phyloP scores from a whole-genome alignment of 2,329 filamentous ascomycete species.

The Rhinocladiella similis region DNA sequence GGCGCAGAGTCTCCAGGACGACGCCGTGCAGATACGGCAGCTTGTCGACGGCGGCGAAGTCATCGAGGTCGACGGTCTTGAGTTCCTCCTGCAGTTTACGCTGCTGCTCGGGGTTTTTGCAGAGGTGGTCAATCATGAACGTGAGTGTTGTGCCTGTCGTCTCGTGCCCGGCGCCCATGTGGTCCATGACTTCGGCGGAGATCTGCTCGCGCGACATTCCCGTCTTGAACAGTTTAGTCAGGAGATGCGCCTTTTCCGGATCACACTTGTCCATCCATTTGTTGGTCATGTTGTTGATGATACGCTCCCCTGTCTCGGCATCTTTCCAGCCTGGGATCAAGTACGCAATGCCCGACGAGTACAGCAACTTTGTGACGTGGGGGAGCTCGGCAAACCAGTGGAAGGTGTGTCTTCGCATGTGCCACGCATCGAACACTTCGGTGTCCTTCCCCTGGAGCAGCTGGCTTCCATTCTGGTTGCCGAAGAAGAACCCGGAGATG shows the following conservation, averaged over 20 bases:
- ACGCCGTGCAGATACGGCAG: constrained; percentile 50
- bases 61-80: constrained; percentile 4
- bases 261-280: constrained; percentile 14
- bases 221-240: constrained; percentile 8
- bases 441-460: constrained; percentile 10
- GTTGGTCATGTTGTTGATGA: constrained; percentile 12
- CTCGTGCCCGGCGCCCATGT: constrained; percentile 73
- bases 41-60: constrained; percentile 8
- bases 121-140: constrained; percentile 39
- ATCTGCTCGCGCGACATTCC: constrained; percentile 8
- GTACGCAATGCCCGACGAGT: constrained; percentile 9
- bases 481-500: constrained; percentile 14
- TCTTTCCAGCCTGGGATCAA: constrained; percentile 7
- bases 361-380: constrained; percentile 5
- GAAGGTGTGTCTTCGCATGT: constrained; percentile 10
- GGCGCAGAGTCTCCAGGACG: constrained; percentile 51
- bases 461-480: constrained; percentile 10
- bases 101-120: constrained; percentile 32
- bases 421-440: constrained; percentile 13
- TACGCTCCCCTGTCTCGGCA: constrained; percentile 2
- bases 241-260: constrained; percentile 7
- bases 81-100: constrained; percentile 32
- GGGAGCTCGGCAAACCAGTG: constrained; percentile 12
- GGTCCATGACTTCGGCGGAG: constrained; percentile 53
- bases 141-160: constrained; percentile 63